phyloP scores from a whole-genome alignment of 176 grass and related monocot genomes.

The Oryza coarctata region DNA sequence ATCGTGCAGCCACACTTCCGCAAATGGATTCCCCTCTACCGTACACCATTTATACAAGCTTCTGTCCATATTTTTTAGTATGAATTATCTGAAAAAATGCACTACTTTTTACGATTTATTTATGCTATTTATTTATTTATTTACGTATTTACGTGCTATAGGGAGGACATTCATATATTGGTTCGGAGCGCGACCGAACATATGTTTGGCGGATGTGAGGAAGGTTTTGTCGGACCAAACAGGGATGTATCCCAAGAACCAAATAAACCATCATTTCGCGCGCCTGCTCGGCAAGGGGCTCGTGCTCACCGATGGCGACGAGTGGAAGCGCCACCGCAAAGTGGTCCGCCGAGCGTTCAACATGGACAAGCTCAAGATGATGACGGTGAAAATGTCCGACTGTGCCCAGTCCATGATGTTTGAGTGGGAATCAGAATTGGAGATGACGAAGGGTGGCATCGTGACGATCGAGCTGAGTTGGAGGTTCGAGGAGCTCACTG shows the following conservation, averaged over 20 bases:
- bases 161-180: slow-evolving; percentile 53
- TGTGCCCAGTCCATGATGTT: slow-evolving; percentile 48
- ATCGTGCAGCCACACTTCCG: slow-evolving; percentile 48
- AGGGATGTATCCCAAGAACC: slow-evolving; percentile 39
- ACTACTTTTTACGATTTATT: too few species aligned
- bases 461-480: slow-evolving; percentile 44
- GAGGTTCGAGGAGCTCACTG: slow-evolving; percentile 55
- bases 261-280: not conserved
- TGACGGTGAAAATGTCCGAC: slow-evolving; percentile 50
- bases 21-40: slow-evolving; percentile 50
- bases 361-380: slow-evolving; percentile 72
- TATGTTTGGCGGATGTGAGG: slow-evolving; percentile 49
- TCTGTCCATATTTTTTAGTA: too few species aligned
- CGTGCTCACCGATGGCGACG: slow-evolving; percentile 42
- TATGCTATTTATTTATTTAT: too few species aligned
- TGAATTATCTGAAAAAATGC: too few species aligned
- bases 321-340: slow-evolving; percentile 64
- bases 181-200: slow-evolving; percentile 31
- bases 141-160: not conserved
- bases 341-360: slow-evolving; percentile 57
- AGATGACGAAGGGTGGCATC: not conserved
- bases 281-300: slow-evolving; percentile 60
- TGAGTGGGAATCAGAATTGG: slow-evolving; percentile 28
- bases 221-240: slow-evolving; percentile 44
- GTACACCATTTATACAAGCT: not conserved